Base-by-base conservation (phyloP, 1,284 basidiomycete species). In the Leccinum variabile region DNA sequence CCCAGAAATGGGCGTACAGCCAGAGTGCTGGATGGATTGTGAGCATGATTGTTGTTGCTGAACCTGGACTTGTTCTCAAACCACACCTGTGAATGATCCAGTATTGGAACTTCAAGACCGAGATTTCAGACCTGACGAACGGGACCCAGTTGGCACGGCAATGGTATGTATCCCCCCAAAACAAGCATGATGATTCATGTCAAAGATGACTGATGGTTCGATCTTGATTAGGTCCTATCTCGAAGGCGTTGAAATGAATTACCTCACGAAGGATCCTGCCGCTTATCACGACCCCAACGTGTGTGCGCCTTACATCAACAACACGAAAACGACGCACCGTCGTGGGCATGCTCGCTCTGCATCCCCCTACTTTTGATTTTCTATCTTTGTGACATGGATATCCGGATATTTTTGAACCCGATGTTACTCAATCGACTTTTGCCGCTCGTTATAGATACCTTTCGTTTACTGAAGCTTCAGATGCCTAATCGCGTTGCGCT, bases 51-150 rank as follows among this genome's bases (percentile, higher is more conserved):
- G 1, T 30, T 10, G 33, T 52, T 56, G 22, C 22, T 28, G 44
- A 41, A 39, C 7, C 22, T 25, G 25, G n/a, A 14, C 7, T 2
- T 39, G 10, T 39, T 33, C 13, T 50, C 39, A 35, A 53, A 30
- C 16, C 3, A 14, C 56, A 25, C 11, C 4, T 18, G 78, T 84
- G 28, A 35, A 22, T 46, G 44, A 46, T 22, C 3, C 22, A 90
- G 87, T 91, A 86, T 76, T 92, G 90, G 90, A 91, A 84, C 73
- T 91, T 91, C 77, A 89, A 88, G 68, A 79, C 87, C 13, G 90
- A 91, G 70, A 80, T 76, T 44, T 87, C 86, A 2, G 62, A 63
- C 1, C 58, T 75, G 49, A 84, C 85, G 0, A 64, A 66, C 11
- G 72, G 72, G 3, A 76, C 84, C 79, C 82, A 84, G 63, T 72